These are phyloP conservation scores for Poronia punctata DNA, from an alignment of 495 filamentous ascomycete genomes.

Conservation along the genomic window DNA sequence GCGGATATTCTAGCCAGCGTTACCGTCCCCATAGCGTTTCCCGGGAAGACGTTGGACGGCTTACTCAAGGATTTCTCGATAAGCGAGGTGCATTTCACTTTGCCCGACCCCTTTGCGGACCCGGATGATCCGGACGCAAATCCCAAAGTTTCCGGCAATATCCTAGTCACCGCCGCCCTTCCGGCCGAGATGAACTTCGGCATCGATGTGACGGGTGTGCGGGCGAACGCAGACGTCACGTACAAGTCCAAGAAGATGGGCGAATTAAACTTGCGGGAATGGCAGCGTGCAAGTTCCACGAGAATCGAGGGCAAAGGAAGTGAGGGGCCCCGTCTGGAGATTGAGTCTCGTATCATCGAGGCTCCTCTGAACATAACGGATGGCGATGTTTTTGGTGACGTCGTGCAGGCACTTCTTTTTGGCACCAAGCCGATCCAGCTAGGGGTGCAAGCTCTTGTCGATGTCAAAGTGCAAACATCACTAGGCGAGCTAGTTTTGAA, in stretches of 20 bases:
- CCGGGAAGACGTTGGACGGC: constrained; percentile 70
- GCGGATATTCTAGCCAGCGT: constrained; percentile 70
- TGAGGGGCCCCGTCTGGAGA: constrained; percentile 52
- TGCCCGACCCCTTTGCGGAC: constrained; percentile 71
- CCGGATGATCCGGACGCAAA: constrained; percentile 66
- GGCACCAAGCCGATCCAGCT: constrained; percentile 57
- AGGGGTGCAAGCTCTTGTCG: constrained; percentile 70
- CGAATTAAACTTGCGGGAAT: constrained; percentile 64
- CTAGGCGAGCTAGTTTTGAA: constrained; percentile 73
- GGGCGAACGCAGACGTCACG: constrained; percentile 69
- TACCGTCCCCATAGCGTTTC: constrained; percentile 77
- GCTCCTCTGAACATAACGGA: constrained; percentile 79
- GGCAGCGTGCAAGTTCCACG: constrained; percentile 81
- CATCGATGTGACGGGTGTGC: constrained; percentile 65
- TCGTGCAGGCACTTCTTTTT: constrained; percentile 71
- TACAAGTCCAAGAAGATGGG: constrained; percentile 73
- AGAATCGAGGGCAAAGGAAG: constrained; percentile 47
- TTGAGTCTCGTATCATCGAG: constrained; percentile 66
- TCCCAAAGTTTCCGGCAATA: constrained; percentile 72
- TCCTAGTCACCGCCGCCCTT: constrained; percentile 65
- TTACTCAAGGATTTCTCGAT: constrained; percentile 81
- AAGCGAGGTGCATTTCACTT: constrained; percentile 70
- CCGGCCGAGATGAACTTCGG: constrained; percentile 82
- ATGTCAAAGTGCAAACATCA: constrained; percentile 70
- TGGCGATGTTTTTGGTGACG: constrained; percentile 61